These are phyloP conservation scores for Eugenia klotzschiana DNA, from an alignment of 441 rosid species.

Conservation along the genomic window DNA sequence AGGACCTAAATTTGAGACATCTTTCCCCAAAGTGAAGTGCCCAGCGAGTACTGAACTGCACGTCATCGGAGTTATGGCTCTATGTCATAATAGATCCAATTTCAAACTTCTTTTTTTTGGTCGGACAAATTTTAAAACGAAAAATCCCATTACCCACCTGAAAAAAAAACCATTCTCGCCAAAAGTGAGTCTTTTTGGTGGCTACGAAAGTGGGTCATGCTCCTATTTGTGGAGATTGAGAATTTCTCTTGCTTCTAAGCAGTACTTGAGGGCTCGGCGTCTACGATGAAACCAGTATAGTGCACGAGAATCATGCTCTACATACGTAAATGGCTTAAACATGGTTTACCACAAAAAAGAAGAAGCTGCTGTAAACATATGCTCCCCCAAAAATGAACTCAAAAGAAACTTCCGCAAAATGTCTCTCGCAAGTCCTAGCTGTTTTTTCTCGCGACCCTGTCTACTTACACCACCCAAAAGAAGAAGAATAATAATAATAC, in stretches of 20 bases:
- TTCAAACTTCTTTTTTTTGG: too few species aligned
- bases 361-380: too few species aligned
- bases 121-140: too few species aligned
- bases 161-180: too few species aligned
- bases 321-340: neutral
- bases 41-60: too few species aligned
- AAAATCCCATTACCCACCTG: too few species aligned
- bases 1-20: too few species aligned
- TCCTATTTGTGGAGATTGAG: neutral
- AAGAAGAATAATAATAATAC: neutral
- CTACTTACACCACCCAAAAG: neutral
- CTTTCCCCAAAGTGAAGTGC: too few species aligned
- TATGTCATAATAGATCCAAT: too few species aligned
- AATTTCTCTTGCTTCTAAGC: neutral
- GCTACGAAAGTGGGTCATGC: neutral
- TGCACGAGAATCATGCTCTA: neutral
- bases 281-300: too few species aligned
- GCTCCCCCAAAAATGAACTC: too few species aligned
- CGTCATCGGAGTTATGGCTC: too few species aligned
- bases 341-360: neutral
- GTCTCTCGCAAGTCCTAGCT: neutral
- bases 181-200: neutral
- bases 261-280: neutral
- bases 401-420: neutral
- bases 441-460: neutral